These are phyloP conservation scores for Calonectria fujianensis DNA, from an alignment of 2,329 filamentous ascomycete genomes.

Conservation along the genomic window DNA sequence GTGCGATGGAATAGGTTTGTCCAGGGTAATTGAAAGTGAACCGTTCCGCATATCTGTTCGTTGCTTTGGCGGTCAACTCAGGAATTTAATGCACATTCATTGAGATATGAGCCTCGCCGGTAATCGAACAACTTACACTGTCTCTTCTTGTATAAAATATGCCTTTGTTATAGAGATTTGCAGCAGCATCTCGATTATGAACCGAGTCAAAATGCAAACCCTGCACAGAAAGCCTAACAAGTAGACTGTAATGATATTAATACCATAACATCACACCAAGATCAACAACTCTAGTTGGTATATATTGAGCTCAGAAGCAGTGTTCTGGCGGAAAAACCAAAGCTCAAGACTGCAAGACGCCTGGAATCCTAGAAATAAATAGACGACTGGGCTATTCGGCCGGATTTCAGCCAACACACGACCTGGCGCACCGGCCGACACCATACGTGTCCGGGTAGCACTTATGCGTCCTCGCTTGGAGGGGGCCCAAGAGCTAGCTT, in stretches of 20 bases:
- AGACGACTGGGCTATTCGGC: background rate
- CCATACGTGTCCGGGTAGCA: constrained; percentile 55
- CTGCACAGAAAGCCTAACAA: background rate
- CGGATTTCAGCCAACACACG: background rate
- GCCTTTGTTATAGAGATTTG: background rate
- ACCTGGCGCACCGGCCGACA: background rate
- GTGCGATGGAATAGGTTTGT: background rate
- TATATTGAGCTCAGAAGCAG: background rate
- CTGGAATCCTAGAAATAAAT: background rate
- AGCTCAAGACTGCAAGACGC: background rate
- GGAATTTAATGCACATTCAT: background rate
- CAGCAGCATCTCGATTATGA: background rate
- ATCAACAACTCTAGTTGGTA: background rate
- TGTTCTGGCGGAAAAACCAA: background rate
- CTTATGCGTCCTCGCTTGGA: constrained; percentile 40
- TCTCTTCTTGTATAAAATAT: background rate
- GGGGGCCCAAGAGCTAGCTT: constrained; percentile 67
- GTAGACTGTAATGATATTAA: background rate
- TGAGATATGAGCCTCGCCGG: too few species aligned
- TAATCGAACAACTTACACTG: too few species aligned
- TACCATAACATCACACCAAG: background rate
- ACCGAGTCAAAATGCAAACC: background rate
- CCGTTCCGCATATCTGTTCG: background rate
- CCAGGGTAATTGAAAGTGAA: background rate
- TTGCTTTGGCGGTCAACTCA: background rate